Conservation (phyloP, 2,329 filamentous ascomycete genomes). For the Amauroascus verrucosus region DNA sequence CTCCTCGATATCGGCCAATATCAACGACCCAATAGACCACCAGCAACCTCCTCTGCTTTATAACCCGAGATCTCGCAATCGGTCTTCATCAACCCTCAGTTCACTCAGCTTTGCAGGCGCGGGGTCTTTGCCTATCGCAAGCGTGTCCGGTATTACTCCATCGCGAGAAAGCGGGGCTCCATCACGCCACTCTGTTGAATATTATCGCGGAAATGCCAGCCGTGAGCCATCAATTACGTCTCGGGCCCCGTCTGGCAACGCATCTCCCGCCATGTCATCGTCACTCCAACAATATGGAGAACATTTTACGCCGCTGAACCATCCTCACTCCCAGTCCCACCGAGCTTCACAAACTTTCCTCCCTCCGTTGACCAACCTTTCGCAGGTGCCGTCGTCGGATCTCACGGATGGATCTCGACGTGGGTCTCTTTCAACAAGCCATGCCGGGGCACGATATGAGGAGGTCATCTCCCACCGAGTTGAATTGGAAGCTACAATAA, state of each 20-base stretch:
- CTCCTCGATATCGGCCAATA: slow-evolving; percentile 45
- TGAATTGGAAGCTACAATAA: slow-evolving; percentile 37
- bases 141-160: slow-evolving; percentile 36
- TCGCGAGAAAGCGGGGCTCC: slow-evolving; percentile 30
- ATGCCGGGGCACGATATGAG: slow-evolving; percentile 31
- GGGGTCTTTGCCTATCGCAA: slow-evolving; percentile 23
- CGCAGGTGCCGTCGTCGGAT: not conserved
- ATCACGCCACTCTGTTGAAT: slow-evolving; percentile 25
- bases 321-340: slow-evolving; percentile 23
- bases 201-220: slow-evolving; percentile 27
- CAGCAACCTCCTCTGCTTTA: slow-evolving; percentile 38
- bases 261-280: slow-evolving; percentile 25
- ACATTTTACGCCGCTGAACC: slow-evolving; percentile 22
- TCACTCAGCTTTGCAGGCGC: slow-evolving; percentile 31
- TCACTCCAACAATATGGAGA: slow-evolving; percentile 23
- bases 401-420: slow-evolving; percentile 16
- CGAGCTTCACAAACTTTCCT: slow-evolving; percentile 5
- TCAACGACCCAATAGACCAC: slow-evolving; percentile 40
- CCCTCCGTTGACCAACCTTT: too few relatives aligned
- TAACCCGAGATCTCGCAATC: slow-evolving; percentile 43
- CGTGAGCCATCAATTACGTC: slow-evolving; percentile 36
- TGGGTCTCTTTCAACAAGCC: slow-evolving; percentile 23
- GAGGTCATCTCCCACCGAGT: slow-evolving; percentile 34
- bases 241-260: slow-evolving; percentile 26
- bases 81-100: slow-evolving; percentile 47